These are phyloP conservation scores for Dryas drummondii DNA, from an alignment of 306 rosid species.

Conservation along the genomic window DNA sequence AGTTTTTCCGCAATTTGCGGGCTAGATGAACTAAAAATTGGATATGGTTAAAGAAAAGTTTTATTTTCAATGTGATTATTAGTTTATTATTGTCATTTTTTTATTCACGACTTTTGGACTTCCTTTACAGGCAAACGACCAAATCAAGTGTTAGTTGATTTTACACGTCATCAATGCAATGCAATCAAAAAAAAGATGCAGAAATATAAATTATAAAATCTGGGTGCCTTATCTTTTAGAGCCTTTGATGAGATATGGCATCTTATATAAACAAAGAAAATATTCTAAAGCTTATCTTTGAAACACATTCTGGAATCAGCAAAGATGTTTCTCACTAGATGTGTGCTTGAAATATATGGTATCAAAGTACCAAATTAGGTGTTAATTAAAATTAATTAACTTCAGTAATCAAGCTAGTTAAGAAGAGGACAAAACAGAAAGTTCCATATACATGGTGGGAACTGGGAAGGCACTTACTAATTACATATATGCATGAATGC, in stretches of 20 bases:
- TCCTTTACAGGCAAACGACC: constrained; percentile 7
- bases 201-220: neutral
- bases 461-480: neutral
- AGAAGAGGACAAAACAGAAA: neutral
- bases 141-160: constrained; percentile 14
- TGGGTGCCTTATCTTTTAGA: neutral
- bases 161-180: constrained; percentile 20
- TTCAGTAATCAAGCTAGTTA: too few relatives aligned
- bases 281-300: neutral
- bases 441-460: neutral
- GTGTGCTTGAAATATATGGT: too few relatives aligned
- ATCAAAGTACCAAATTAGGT: too few relatives aligned
- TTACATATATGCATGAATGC: neutral
- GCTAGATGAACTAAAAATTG: neutral
- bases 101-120: constrained; percentile 14
- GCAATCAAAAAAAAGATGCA: neutral
- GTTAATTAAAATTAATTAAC: too few relatives aligned
- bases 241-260: neutral
- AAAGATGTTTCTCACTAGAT: neutral
- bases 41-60: neutral
- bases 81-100: neutral
- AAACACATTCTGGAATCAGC: neutral
- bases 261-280: neutral
- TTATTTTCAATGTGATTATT: neutral
- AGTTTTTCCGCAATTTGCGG: neutral